Conservation (phyloP, 768 basidiomycete species). For the Auricularia heimuer region DNA sequence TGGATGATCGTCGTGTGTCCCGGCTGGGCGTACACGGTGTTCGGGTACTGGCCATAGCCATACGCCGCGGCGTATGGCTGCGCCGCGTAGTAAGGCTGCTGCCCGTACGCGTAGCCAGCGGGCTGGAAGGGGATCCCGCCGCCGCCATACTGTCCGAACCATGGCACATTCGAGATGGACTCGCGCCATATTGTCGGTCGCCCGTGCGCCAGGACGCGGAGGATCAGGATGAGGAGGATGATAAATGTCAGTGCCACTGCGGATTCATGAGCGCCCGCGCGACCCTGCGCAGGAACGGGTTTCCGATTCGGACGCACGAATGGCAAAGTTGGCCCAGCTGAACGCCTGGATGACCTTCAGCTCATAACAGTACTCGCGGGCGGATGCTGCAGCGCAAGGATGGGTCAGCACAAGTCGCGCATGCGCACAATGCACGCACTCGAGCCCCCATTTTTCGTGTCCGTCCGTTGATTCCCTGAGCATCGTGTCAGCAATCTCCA, state of each 20-base stretch:
- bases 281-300: constrained; percentile 3
- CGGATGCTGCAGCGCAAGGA: constrained; percentile 33
- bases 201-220: constrained; percentile 44
- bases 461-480: constrained; percentile 23
- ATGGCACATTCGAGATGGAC: constrained; percentile 55
- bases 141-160: constrained; percentile 65
- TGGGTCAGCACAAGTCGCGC: no score
- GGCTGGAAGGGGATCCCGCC: constrained; percentile 7
- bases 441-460: constrained; percentile 40
- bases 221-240: constrained; percentile 48
- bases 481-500: neutral
- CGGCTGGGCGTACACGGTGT: constrained; percentile 37
- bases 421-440: constrained; percentile 30
- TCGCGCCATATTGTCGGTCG: constrained; percentile 46
- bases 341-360: constrained; percentile 74
- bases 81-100: constrained; percentile 1
- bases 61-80: constrained; percentile 3
- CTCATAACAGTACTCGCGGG: constrained; percentile 55
- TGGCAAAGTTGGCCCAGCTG: constrained; percentile 62
- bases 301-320: constrained; percentile 26
- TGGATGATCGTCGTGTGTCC: constrained; percentile 63
- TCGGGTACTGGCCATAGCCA: constrained; percentile 22
- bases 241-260: constrained; percentile 40
- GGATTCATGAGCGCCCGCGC: constrained; percentile 1
- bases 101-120: neutral